Conservation (phyloP, 2,329 filamentous ascomycete species). For the Sclerotiophoma versabilis region DNA sequence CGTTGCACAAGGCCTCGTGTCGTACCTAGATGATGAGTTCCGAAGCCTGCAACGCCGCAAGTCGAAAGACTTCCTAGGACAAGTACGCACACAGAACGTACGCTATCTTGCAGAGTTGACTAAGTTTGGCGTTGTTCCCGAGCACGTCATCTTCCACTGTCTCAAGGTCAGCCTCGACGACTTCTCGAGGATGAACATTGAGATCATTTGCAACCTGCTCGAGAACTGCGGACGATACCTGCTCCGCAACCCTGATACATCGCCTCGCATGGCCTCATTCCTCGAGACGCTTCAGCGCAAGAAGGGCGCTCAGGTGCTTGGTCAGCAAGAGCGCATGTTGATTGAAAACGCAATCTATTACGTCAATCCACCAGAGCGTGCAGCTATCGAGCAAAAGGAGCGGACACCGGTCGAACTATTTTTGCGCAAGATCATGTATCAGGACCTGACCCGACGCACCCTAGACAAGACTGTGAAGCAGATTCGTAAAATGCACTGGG, state of each 20-base stretch:
- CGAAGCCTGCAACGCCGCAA: constrained; percentile 95
- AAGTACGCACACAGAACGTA: constrained; percentile 91
- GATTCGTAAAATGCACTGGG: constrained; percentile 95
- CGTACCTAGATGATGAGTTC: constrained; percentile 95
- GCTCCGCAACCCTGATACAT: constrained; percentile 89
- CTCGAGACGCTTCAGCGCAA: constrained; percentile 94
- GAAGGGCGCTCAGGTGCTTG: constrained; percentile 93
- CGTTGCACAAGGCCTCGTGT: constrained; percentile 87
- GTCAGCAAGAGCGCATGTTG: constrained; percentile 95
- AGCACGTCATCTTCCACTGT: constrained; percentile 98
- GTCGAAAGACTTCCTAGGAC: constrained; percentile 95
- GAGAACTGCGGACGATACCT: constrained; percentile 97
- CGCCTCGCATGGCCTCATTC: constrained; percentile 91
- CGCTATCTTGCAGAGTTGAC: constrained; percentile 97
- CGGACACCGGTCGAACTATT: constrained; percentile 92
- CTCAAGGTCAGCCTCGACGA: constrained; percentile 97
- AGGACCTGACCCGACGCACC: constrained; percentile 92
- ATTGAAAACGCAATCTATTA: constrained; percentile 99
- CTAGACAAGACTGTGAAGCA: constrained; percentile 94
- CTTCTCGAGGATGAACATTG: constrained; percentile 98
- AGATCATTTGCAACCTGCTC: constrained; percentile 94
- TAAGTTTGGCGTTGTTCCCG: constrained; percentile 96
- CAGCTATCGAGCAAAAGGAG: constrained; percentile 96
- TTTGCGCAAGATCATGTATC: constrained; percentile 88
- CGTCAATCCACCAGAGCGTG: constrained; percentile 91